Evolutionary conservation across 352 stramenopile genomes (phyloP).

Genomic region (Pythium angustatum): DNA sequence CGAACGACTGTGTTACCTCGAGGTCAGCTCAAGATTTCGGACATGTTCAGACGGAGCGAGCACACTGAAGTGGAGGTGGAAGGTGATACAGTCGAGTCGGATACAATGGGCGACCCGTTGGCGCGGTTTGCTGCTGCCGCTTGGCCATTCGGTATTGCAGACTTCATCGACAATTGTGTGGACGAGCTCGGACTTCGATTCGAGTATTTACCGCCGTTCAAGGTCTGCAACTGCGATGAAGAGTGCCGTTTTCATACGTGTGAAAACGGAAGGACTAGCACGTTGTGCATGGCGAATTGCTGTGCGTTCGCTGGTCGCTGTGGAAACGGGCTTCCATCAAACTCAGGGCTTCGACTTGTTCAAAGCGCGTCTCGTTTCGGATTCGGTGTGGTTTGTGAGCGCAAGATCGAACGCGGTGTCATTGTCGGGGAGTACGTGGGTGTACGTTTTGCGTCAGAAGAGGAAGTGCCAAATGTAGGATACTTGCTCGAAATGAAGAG

Average conservation of each 20-base stretch:
- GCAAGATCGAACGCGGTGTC: neutral
- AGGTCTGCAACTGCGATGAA: neutral
- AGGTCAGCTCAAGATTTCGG: no score
- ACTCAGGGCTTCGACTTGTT: neutral
- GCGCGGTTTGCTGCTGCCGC: no score
- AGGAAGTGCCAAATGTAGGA: neutral
- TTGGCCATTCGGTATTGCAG: neutral
- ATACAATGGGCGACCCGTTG: no score
- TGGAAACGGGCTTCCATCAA: neutral
- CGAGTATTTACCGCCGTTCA: neutral
- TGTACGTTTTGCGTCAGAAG: neutral
- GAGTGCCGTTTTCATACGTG: neutral
- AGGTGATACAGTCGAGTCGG: no score
- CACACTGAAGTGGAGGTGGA: no score
- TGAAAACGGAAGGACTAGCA: neutral
- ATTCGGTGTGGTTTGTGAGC: neutral
- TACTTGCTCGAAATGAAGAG: neutral
- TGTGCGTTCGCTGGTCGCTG: neutral
- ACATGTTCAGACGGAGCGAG: no score
- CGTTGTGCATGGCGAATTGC: neutral
- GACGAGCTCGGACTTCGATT: neutral
- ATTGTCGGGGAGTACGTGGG: neutral
- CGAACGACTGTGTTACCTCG: no score
- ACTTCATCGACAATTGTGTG: neutral
- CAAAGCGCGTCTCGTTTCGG: neutral